A percentile compares a stretch with the other conserved stretches of the same genome.
These are phyloP conservation scores for Calonectria fujianensis DNA, from an alignment of 2,329 filamentous ascomycete genomes.

Conservation along the genomic window DNA sequence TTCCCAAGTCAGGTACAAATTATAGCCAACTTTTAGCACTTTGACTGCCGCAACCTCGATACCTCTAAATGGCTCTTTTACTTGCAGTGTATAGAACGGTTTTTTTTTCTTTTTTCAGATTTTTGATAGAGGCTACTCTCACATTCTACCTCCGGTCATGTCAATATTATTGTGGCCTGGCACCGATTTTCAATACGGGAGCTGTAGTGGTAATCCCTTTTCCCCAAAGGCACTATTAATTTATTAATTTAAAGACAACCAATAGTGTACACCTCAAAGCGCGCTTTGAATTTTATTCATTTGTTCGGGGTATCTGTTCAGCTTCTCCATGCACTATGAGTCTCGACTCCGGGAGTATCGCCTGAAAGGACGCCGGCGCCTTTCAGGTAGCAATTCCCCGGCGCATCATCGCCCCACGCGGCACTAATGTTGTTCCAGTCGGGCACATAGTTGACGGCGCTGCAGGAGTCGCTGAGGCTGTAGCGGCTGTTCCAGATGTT, in stretches of 20 bases:
- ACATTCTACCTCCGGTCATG: no score
- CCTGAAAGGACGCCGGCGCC: not conserved
- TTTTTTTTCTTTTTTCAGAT: no score
- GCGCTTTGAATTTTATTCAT: not conserved
- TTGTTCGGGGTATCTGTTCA: not conserved
- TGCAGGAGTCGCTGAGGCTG: not conserved
- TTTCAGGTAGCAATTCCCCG: constrained; percentile 13
- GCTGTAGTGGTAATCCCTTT: no score
- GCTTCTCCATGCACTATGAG: constrained; percentile 9
- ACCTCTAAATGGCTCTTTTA: no score
- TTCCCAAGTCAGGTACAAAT: no score
- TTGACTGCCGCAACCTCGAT: no score
- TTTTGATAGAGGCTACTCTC: no score
- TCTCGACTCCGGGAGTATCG: not conserved
- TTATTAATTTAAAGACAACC: not conserved
- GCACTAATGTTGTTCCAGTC: constrained; percentile 2
- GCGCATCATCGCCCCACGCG: not conserved
- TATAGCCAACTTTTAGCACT: no score
- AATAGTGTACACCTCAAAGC: not conserved
- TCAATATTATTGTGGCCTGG: no score
- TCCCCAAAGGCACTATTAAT: not conserved
- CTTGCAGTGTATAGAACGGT: no score
- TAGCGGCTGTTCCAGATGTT: not conserved
- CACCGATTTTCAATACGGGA: no score
- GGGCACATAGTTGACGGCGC: not conserved